Conservation (phyloP, 2,329 filamentous ascomycete genomes). For the Boeremia lycopersici region DNA sequence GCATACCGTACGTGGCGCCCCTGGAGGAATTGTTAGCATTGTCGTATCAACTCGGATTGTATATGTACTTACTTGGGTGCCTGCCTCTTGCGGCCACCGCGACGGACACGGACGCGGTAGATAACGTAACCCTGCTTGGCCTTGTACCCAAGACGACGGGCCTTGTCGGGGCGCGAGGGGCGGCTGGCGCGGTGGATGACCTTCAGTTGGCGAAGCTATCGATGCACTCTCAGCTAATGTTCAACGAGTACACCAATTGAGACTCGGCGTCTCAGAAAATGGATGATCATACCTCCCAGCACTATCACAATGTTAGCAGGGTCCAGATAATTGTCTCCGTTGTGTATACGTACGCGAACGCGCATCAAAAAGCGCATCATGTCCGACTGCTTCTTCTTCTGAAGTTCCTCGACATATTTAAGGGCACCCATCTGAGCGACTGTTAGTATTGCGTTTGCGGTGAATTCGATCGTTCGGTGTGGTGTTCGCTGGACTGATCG, state of each 20-base stretch:
- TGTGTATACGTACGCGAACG: slow-evolving; percentile 59
- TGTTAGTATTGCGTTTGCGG: slow-evolving; percentile 27
- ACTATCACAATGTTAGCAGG: slow-evolving; percentile 54
- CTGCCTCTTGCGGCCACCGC: slow-evolving; percentile 98
- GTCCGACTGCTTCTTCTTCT: slow-evolving; percentile 99
- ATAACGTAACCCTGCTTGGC: slow-evolving; percentile 99
- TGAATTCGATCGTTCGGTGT: slow-evolving; percentile 2
- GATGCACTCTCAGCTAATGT: slow-evolving; percentile 99
- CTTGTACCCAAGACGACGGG: slow-evolving; percentile 99
- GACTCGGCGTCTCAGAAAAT: slow-evolving; percentile 32
- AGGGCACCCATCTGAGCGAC: slow-evolving; percentile 88
- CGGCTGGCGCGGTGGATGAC: slow-evolving; percentile 99
- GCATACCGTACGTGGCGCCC: slow-evolving; percentile 98
- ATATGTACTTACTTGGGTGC: slow-evolving; percentile 67
- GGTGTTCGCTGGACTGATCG: slow-evolving; percentile 11
- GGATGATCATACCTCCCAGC: slow-evolving; percentile 84
- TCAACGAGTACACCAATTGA: slow-evolving; percentile 85
- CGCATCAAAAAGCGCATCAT: slow-evolving; percentile 99
- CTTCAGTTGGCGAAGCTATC: slow-evolving; percentile 99
- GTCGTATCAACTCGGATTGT: not conserved
- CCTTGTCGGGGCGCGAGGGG: slow-evolving; percentile 99
- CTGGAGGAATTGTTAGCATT: slow-evolving; percentile 52
- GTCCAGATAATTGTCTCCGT: slow-evolving; percentile 11
- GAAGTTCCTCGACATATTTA: slow-evolving; percentile 99
- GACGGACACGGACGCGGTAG: slow-evolving; percentile 98